Base-by-base conservation (phyloP, 345 rosid genomes). In the Citrus glauca region DNA sequence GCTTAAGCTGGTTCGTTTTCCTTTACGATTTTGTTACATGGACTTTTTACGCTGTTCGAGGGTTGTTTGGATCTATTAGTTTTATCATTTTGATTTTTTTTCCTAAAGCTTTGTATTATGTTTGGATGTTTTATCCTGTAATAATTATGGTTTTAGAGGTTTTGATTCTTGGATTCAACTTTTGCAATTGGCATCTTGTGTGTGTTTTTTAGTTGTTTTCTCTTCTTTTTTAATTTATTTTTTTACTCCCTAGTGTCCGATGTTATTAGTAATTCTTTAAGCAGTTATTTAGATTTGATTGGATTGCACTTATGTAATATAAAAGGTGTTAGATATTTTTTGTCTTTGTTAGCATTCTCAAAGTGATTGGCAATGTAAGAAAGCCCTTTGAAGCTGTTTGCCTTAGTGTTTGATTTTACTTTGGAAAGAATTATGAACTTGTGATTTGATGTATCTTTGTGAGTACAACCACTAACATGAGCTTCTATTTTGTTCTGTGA, bases 1-100 rank as follows among this genome's bases (percentile, higher is more conserved):
- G 93, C 98, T 95, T 69, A 93, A 95, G 88, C 89, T 93, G 92
- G 98, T 94, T 70, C 27, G 89, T 83, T 63, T 72, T 69, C 71
- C 68, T 20, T 55, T 55, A 14, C 53, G 30, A 16, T 62, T 24
- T 50, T 27, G 0, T 37, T 30, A 61, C 20, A 8, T 62, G 27
- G 2, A 37, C 48, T 42, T 45, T 56, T 45, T n/a, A 5, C 27
- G 16, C 6, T 48, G 37, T 4, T 45, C 35, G 19, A 2, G 74
- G 42, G 72, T 50, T 24, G 60, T 32, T 37, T 25, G 14, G 55
- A 6, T 57, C 10, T 42, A 4, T 10, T 50, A 24, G 16, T 74
- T 27, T 24, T 4, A 4, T 45, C 16, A 13, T 56, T 19, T 17
- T 17, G 33, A 1, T 4, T 48, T 75, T 40, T 11, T 30, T 13